Conservation (phyloP, 495 filamentous ascomycete genomes). For the Pyronema omphalodes region DNA sequence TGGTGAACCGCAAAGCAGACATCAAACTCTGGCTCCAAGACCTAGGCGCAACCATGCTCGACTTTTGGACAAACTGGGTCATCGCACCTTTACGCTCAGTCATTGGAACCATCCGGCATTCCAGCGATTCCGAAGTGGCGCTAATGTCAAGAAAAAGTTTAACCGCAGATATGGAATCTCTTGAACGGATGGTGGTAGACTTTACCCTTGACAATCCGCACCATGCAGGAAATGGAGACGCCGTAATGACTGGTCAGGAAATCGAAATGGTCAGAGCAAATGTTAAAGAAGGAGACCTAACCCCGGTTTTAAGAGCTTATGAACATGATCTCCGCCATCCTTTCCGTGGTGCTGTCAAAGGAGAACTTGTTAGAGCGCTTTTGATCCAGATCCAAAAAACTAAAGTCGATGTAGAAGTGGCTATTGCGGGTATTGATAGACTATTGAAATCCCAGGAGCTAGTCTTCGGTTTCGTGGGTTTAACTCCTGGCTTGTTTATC, state of each 20-base stretch:
- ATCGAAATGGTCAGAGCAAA: slow-evolving; percentile 52
- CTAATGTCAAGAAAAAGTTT: slow-evolving; percentile 87
- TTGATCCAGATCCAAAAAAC: slow-evolving; percentile 97
- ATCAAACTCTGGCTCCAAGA: slow-evolving; percentile 59
- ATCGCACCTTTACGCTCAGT: slow-evolving; percentile 65
- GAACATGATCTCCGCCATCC: slow-evolving; percentile 69
- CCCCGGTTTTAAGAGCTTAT: slow-evolving; percentile 74
- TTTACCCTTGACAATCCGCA: slow-evolving; percentile 66
- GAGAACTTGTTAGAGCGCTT: slow-evolving; percentile 75
- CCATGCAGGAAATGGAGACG: slow-evolving; percentile 21
- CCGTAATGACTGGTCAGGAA: slow-evolving; percentile 34
- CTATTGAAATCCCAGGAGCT: slow-evolving; percentile 90
- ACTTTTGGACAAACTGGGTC: slow-evolving; percentile 95
- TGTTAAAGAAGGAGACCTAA: slow-evolving; percentile 81
- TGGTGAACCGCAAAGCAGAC: slow-evolving; percentile 50
- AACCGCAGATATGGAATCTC: slow-evolving; percentile 67
- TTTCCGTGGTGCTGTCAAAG: slow-evolving; percentile 56
- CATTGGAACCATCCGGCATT: slow-evolving; percentile 79
- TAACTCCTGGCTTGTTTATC: slow-evolving; percentile 79
- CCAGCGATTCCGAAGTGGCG: slow-evolving; percentile 75
- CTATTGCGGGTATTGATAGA: slow-evolving; percentile 81
- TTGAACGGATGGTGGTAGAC: slow-evolving; percentile 95
- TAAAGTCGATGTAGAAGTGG: slow-evolving; percentile 93
- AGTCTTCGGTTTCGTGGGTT: slow-evolving; percentile 85
- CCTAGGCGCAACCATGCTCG: slow-evolving; percentile 54